Evolutionary conservation across 768 basidiomycete species (phyloP).

Genomic region (Termitomyces sp.): DNA sequence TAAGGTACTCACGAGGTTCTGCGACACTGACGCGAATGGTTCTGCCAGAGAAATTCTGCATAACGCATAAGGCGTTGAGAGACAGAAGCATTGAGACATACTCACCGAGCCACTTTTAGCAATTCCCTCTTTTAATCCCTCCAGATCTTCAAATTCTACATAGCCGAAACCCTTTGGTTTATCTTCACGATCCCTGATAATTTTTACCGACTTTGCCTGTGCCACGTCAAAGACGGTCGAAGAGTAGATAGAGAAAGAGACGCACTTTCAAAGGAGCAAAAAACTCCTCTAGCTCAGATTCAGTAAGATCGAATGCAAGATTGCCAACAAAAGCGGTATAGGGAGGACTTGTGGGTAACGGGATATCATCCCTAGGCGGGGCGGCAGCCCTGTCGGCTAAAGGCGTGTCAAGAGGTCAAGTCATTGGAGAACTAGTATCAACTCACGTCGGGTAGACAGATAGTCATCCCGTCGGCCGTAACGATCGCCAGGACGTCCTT

Average conservation of each 20-base stretch:
- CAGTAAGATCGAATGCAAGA: slow-evolving; percentile 87
- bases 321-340: slow-evolving; percentile 98
- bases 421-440: not conserved
- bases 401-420: slow-evolving; percentile 7
- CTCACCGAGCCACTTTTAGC: slow-evolving; percentile 65
- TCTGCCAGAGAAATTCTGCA: slow-evolving; percentile 68
- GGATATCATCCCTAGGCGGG: slow-evolving; percentile 81
- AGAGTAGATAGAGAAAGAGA: not conserved
- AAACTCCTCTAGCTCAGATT: slow-evolving; percentile 75
- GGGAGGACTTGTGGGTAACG: slow-evolving; percentile 92
- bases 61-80: slow-evolving; percentile 1
- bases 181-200: slow-evolving; percentile 89
- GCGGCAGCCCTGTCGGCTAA: slow-evolving; percentile 50
- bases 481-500: slow-evolving; percentile 45
- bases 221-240: not conserved
- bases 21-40: slow-evolving; percentile 90
- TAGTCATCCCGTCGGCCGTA: slow-evolving; percentile 62
- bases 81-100: not conserved
- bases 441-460: slow-evolving; percentile 54
- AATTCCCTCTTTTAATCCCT: slow-evolving; percentile 82
- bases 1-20: slow-evolving; percentile 74
- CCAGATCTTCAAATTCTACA: slow-evolving; percentile 87
- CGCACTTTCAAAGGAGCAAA: slow-evolving; percentile 64
- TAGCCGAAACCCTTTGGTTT: slow-evolving; percentile 99
- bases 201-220: slow-evolving; percentile 81